Base-by-base conservation (phyloP, 257 asterid genomes). In the Ilex aquifolium region DNA sequence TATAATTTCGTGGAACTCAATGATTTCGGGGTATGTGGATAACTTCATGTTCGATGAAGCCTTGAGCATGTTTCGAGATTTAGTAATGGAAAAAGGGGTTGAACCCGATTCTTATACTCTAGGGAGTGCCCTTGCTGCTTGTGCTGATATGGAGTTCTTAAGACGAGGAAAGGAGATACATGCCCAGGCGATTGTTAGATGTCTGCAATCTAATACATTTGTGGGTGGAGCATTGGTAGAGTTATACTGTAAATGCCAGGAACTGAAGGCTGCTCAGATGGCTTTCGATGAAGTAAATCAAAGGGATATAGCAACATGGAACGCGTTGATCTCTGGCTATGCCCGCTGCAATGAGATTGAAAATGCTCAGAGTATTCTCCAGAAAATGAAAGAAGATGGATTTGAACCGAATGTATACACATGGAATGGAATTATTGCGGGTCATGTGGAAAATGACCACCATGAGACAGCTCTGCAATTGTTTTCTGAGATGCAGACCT, bases 161-260 rank as follows among this genome's bases (percentile, higher is more conserved):
- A 71, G 59, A 44, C 31, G 69, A 51, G 96, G 96, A 44, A 77
- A 72, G 76, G 85, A 62, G 49, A 61, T 85, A 61, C 96, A 88
- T 66, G 77, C 95, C 3, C 84, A 74, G 60, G 83, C 90, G 44
- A 58, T 87, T 56, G 77, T 62, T 40, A 80, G 72, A 61, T 92
- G 92, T 51, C 76, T 87, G 55, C 77, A 76, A 44, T 70, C 80
- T 0, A 80, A 83, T 73, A 65, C 77, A 49, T 90, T 80, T 59
- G 80, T 85, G 32, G 90, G 93, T 68, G 90, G 92, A 63, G 90
- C 95, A 13, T 71, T 90, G 63, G 91, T 87, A 9, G 90, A 79
- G 55, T 72, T 88, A 88, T 90, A 90, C 66, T 72, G 85, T 75
- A 85, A 77, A 48, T 79, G 79, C 72, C 68, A 53, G 54, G 93